phyloP scores from a whole-genome alignment of 768 basidiomycete species.

The Calocybe cyanea region DNA sequence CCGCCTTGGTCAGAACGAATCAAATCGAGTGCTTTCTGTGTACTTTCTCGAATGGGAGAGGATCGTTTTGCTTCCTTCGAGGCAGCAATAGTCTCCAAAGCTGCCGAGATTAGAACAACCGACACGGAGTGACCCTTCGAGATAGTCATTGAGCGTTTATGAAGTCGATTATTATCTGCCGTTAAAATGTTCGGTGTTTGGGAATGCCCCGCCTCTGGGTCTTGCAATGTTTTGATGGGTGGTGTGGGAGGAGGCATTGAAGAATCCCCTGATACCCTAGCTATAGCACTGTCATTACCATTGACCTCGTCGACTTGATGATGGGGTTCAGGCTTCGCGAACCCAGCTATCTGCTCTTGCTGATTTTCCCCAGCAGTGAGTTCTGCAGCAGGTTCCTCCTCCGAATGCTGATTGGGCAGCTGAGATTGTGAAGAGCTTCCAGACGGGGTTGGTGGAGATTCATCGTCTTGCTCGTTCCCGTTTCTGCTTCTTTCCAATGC shows the following conservation, averaged over 20 bases:
- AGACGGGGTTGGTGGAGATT: background rate
- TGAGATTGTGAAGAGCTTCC: background rate
- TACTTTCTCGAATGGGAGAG: conserved; percentile 74
- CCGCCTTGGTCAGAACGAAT: conserved; percentile 72
- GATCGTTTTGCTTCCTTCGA: conserved; percentile 90
- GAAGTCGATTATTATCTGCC: conserved; percentile 17
- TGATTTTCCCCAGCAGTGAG: background rate
- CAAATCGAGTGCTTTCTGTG: conserved; percentile 78
- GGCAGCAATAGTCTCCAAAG: conserved; percentile 79
- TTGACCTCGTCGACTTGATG: background rate
- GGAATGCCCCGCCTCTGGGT: background rate
- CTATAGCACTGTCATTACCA: background rate
- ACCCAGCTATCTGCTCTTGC: background rate
- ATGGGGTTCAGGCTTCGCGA: background rate
- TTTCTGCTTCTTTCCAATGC: background rate
- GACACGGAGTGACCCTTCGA: conserved; percentile 73
- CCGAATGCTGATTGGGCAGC: background rate
- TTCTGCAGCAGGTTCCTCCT: background rate
- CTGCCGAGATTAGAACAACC: conserved; percentile 76
- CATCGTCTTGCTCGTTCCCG: conserved; percentile 1
- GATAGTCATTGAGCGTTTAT: conserved; percentile 57
- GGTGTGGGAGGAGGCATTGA: conserved; percentile 12
- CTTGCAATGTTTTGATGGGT: conserved; percentile 9
- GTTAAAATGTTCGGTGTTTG: background rate
- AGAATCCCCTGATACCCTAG: background rate